Evolutionary conservation across 345 rosid species (phyloP), one percentile per base, ranked within the genome.

Genomic region (Capsella bursapastoris): DNA sequence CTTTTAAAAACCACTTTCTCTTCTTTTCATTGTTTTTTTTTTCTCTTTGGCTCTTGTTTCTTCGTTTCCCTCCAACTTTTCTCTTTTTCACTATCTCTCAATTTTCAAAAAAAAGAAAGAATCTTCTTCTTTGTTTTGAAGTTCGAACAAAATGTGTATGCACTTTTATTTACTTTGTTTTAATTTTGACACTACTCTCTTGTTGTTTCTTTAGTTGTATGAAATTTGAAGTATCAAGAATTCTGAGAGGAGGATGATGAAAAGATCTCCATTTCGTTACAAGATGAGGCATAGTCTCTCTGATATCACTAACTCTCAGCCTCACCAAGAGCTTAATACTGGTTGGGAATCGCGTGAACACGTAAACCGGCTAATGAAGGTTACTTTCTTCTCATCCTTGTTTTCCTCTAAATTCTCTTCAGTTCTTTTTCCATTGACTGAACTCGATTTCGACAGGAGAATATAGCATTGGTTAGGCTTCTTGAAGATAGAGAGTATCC

Each of bases 401-500:
- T 9, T 50, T 37, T 22, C 63, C 50, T 47, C 8, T 16, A 58
- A 67, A 50, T 6, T 50, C 57, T 41, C 29, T 16, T 11, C 43
- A 43, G 35, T 52, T 13, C 8, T 11, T 14, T 22, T 0, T 7
- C 43, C 27, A 6, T 47, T 64, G 13, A 38, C 18, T 16, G 35
- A 14, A 60, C n/a, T 41, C 0, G 11, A n/a, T 35, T 53, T 53
- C 8, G 27, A 34, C 85, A 89, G 97, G 98, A 93, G 69, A 93
- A 85, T 22, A 34, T 65, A 72, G 56, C 81, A 41, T 65, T 93
- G 82, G 66, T 83, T 84, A 86, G 87, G 72, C 83, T 90, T 64
- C 57, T 87, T 41, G 91, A 85, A 56, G 88, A 90, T 65, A 86
- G 86, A 72, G 83, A 93, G 92, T 89, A 89, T 93, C 93, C 86